Evolutionary conservation across 352 stramenopile genomes (phyloP).

Genomic region (Pythium scleroteichum): DNA sequence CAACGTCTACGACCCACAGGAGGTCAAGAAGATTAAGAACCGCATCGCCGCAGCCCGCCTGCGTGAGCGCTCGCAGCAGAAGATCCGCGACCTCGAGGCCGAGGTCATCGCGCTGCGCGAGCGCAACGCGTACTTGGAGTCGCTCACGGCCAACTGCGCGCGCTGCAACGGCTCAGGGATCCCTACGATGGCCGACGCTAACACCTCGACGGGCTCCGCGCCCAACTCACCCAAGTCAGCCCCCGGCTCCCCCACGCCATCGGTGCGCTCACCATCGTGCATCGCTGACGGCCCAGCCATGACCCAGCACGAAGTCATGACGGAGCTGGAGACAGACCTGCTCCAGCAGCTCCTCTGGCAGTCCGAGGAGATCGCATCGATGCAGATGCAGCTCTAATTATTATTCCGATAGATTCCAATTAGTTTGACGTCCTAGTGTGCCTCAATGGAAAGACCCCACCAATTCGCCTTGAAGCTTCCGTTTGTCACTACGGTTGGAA

Average conservation of each 20-base stretch:
- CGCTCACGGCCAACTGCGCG: slow-evolving; percentile 26
- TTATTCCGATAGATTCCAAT: neutral
- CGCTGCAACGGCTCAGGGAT: slow-evolving; percentile 26
- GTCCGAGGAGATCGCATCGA: slow-evolving; percentile 24
- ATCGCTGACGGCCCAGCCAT: slow-evolving; percentile 23
- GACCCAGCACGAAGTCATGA: slow-evolving; percentile 22
- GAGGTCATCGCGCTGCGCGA: slow-evolving; percentile 36
- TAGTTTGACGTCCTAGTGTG: neutral
- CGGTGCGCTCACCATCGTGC: slow-evolving; percentile 21
- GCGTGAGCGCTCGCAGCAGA: slow-evolving; percentile 51
- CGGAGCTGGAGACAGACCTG: slow-evolving; percentile 27
- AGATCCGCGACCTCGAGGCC: slow-evolving; percentile 40
- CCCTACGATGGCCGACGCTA: neutral
- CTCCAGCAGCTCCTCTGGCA: slow-evolving; percentile 33
- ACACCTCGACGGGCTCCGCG: neutral
- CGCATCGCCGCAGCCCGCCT: slow-evolving; percentile 44
- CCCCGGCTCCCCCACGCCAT: slow-evolving; percentile 12
- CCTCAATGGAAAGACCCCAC: neutral
- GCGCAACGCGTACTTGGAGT: slow-evolving; percentile 42
- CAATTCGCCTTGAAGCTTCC: neutral
- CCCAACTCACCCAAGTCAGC: slow-evolving; percentile 7
- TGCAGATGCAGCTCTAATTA: slow-evolving; percentile 25
- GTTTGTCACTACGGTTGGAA: neutral
- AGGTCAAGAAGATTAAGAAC: slow-evolving; percentile 59
- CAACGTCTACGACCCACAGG: slow-evolving; percentile 33